Conservation (phyloP, 805 yeast species). For the Isabelozyma gotoi region DNA sequence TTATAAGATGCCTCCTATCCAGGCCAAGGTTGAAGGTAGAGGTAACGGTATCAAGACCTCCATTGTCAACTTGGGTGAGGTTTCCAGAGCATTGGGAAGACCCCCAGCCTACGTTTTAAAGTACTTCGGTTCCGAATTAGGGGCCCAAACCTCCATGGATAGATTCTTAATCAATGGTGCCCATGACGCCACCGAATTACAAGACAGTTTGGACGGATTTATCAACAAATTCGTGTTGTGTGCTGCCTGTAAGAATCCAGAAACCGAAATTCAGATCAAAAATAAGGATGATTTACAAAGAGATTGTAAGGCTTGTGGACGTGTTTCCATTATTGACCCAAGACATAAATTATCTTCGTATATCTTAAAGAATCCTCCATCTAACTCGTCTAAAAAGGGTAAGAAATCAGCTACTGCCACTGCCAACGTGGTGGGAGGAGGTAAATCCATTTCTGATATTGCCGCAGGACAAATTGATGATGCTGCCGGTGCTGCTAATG, state of each 20-base stretch:
- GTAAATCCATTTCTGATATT: slow-evolving; percentile 74
- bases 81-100: slow-evolving; percentile 90
- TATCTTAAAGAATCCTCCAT: slow-evolving; percentile 87
- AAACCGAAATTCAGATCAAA: slow-evolving; percentile 84
- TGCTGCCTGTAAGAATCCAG: slow-evolving; percentile 95
- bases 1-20: slow-evolving; percentile 98
- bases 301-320: slow-evolving; percentile 99
- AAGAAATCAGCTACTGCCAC: slow-evolving; percentile 85
- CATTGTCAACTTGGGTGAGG: slow-evolving; percentile 84
- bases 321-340: slow-evolving; percentile 77
- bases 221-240: slow-evolving; percentile 91
- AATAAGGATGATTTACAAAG: slow-evolving; percentile 74
- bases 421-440: slow-evolving; percentile 87
- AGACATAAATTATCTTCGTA: slow-evolving; percentile 85
- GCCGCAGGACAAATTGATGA: slow-evolving; percentile 48
- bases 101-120: slow-evolving; percentile 91
- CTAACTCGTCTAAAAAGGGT: slow-evolving; percentile 57
- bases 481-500: slow-evolving; percentile 29
- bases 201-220: slow-evolving; percentile 92
- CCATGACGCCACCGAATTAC: slow-evolving; percentile 86
- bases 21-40: slow-evolving; percentile 96
- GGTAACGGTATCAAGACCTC: slow-evolving; percentile 99
- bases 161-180: slow-evolving; percentile 93
- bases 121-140: slow-evolving; percentile 94
- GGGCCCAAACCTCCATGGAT: slow-evolving; percentile 88